Conservation (phyloP, 768 basidiomycete genomes). For the Scleroderma citrinum region DNA sequence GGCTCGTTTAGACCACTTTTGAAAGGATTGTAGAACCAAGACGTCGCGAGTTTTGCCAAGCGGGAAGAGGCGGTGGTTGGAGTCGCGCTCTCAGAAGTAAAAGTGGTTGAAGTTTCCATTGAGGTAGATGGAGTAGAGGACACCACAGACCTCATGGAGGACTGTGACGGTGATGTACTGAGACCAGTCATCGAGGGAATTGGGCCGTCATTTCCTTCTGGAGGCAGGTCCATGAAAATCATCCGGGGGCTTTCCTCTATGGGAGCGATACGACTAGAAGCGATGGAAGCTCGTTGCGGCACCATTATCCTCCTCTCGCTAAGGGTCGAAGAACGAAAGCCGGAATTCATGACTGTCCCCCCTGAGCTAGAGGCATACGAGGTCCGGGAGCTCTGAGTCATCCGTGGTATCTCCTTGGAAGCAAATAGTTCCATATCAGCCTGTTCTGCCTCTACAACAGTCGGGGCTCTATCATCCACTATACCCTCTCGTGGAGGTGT, state of each 20-base stretch:
- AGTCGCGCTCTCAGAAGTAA: slow-evolving; percentile 9
- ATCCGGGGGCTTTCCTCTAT: slow-evolving; percentile 69
- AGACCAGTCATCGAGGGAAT: slow-evolving; percentile 32
- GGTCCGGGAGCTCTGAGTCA: slow-evolving; percentile 26
- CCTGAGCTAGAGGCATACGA: slow-evolving; percentile 38
- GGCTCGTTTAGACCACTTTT: slow-evolving; percentile 58
- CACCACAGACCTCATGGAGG: slow-evolving; percentile 50
- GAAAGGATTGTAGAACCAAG: slow-evolving; percentile 80
- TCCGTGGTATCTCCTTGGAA: slow-evolving; percentile 35
- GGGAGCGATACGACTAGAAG: slow-evolving; percentile 45
- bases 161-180: slow-evolving; percentile 64
- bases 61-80: slow-evolving; percentile 30
- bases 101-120: slow-evolving; percentile 29
- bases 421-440: slow-evolving; percentile 72
- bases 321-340: slow-evolving; percentile 28
- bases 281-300: slow-evolving; percentile 46
- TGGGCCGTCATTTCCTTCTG: slow-evolving; percentile 30
- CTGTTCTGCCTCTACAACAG: slow-evolving; percentile 57
- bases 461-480: slow-evolving; percentile 31
- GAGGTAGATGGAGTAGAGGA: slow-evolving; percentile 45
- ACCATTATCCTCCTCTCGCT: slow-evolving; percentile 35
- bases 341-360: slow-evolving; percentile 30
- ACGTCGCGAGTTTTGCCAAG: slow-evolving; percentile 57
- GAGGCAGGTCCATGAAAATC: slow-evolving; percentile 46
- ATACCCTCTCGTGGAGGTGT: slow-evolving; percentile 30